Base-by-base conservation (phyloP, 108 stramenopile species). In the Skeletonema grethae region DNA sequence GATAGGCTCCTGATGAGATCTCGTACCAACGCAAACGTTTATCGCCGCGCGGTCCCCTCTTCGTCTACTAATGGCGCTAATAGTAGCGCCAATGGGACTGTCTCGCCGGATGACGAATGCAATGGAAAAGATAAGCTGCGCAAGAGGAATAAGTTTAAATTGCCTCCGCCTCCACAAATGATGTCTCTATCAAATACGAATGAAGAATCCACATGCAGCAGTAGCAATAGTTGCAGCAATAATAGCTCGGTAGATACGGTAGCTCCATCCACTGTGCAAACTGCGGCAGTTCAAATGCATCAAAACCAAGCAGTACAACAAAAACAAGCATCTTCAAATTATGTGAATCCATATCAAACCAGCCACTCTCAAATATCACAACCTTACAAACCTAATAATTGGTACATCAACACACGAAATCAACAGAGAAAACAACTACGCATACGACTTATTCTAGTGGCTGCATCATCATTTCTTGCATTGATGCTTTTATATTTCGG, bases 141-240 rank as follows among this genome's bases (percentile, higher is more conserved):
- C 9, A 63, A 20, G 34, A 11, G 36, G 31, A 20, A 9, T 35
- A 22, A 18, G 36, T 63, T 63, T 25, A 35, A 35, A 63, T 12
- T 78, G 15, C 77, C 77, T 16, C 77, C 77, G 32, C 77, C 77
- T 39, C 77, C 77, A 16, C 61, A 67, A 56, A 50, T 78, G 64
- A 9, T 50, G 7, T 72, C 63, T 20, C 62, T 63, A 41, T 30
- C 39, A 39, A 18, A 1, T 9, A 20, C 10, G 43, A 24, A 41
- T 24, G 43, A 3, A 6, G 5, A 65, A 29, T 6, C 25, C n/a
- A 25, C 46, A 38, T 22, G 30, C 11, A 15, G 13, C 4, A 43
- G 13, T 1, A 43, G 25, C 25, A 28, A 28, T 28, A 28, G 25
- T 1, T 22, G 30, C 11, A 15, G 13, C 4, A 43, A 57, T 39